Evolutionary conservation across 495 filamentous ascomycete species (phyloP), one percentile per base, ranked within the genome.

Genomic region (Bryoglossum gracile): DNA sequence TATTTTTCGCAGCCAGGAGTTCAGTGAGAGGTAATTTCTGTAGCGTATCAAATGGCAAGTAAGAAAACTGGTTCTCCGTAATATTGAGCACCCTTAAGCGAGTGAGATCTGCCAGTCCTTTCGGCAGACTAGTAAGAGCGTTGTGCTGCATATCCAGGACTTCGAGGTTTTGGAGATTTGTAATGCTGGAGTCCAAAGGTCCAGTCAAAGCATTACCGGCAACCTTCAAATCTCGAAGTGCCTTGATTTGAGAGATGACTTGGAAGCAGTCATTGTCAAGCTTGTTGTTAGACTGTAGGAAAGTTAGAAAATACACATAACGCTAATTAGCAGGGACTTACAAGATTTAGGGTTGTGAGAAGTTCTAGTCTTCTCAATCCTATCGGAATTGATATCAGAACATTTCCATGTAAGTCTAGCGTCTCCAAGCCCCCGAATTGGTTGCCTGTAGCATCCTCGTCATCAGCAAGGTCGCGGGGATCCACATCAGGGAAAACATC

Each of bases 361-460:
- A 77, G 66, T 33, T 81, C 69, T 30, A 96, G 70, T 38, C 84
- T 72, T 55, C 85, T 72, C 44, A 97, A 60, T 0, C 91, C 90
- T 54, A 81, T 62, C 0, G 94, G 92, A 14, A 97, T 59, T 8
- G 73, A 62, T 19, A 70, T 69, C 14, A 99, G 68, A 43, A 78
- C 62, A 62, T 99, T 99, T 18, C 85, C 83, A 64, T 95, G 86
- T 43, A 97, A 65, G 60, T 99, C 92, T 8, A 97, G 62, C 3
- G 73, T 73, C 58, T 95, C 87, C 14, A 98, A 57, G 11, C 49
- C 41, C 6, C 84, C 83, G 67, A 99, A 97, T 53, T 91, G 80
- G 48, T 78, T 81, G 5, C 82, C 84, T 46, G 73, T 71, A 35
- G 73, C 71, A 40, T 83, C 76, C 16, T 83, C 78, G 28, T 87